phyloP scores from a whole-genome alignment of 805 yeast species.

The Candida broadrunensis region DNA sequence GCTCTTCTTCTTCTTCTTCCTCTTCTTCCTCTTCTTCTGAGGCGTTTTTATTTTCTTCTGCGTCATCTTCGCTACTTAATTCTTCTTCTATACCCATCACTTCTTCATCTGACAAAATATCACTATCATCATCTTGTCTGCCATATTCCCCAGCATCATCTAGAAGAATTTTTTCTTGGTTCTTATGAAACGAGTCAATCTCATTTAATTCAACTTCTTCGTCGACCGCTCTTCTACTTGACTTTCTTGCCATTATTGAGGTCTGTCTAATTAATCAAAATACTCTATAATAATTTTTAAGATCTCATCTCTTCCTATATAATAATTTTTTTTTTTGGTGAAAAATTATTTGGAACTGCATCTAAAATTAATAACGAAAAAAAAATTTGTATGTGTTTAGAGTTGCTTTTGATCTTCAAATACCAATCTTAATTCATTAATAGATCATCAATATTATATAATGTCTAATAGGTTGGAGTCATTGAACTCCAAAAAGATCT shows the following conservation, averaged over 20 bases:
- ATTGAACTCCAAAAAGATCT: slow-evolving; percentile 29
- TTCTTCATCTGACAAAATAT: slow-evolving; percentile 48
- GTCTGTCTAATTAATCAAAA: too few species aligned
- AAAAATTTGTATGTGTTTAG: not conserved
- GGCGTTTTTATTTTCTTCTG: slow-evolving; percentile 34
- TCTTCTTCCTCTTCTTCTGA: slow-evolving; percentile 45
- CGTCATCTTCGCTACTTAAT: slow-evolving; percentile 48
- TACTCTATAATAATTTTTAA: too few species aligned
- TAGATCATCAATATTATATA: too few species aligned
- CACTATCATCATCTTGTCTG: slow-evolving; percentile 16
- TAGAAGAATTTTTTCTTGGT: slow-evolving; percentile 53
- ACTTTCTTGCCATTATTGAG: slow-evolving; percentile 21
- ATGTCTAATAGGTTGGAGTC: slow-evolving; percentile 45
- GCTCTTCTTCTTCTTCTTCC: slow-evolving; percentile 24
- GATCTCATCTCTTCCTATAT: slow-evolving; percentile 9
- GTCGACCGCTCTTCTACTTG: slow-evolving; percentile 9
- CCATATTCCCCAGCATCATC: slow-evolving; percentile 53
- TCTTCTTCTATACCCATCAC: slow-evolving; percentile 38
- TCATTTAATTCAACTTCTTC: slow-evolving; percentile 52
- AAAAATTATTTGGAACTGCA: slow-evolving; percentile 1
- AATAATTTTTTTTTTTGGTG: slow-evolving; percentile 5
- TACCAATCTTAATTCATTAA: too few species aligned
- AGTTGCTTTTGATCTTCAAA: too few species aligned
- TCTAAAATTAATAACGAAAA: not conserved
- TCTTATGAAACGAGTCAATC: slow-evolving; percentile 65